Conservation (phyloP, 1,284 basidiomycete species). For the Mycena citricolor region DNA sequence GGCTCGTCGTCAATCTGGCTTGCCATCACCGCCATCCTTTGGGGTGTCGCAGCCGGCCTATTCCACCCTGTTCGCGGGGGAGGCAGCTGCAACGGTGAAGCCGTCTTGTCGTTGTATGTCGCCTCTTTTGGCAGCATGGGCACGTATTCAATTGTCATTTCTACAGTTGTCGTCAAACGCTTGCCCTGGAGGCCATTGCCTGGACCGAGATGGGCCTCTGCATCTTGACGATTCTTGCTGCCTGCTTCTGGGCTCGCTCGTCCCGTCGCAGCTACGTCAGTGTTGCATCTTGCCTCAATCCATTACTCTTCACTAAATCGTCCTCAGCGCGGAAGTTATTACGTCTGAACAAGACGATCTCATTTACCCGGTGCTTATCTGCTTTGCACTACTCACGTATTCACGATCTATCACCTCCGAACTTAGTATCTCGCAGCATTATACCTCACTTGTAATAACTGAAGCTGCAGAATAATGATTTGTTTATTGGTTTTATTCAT, state of each 20-base stretch:
- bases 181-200: slow-evolving; percentile 16
- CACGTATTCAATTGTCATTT: not conserved
- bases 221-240: slow-evolving; percentile 16
- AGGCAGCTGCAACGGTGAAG: slow-evolving; percentile 12
- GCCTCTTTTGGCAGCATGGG: not conserved
- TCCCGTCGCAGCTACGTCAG: slow-evolving; percentile 20
- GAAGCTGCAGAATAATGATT: too few relatives aligned
- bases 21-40: slow-evolving; percentile 17
- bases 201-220: slow-evolving; percentile 24
- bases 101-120: slow-evolving; percentile 14
- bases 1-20: slow-evolving; percentile 19
- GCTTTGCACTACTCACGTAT: too few relatives aligned
- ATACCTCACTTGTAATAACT: too few relatives aligned
- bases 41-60: slow-evolving; percentile 21
- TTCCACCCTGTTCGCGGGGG: slow-evolving; percentile 11
- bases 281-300: not conserved
- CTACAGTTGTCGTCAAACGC: slow-evolving; percentile 11
- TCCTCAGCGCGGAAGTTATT: slow-evolving; percentile 20
- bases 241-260: slow-evolving; percentile 17
- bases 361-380: too few relatives aligned
- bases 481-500: too few relatives aligned
- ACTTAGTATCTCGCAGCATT: too few relatives aligned
- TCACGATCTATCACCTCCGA: too few relatives aligned
- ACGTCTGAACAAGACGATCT: slow-evolving; percentile 11
- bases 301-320: not conserved